Conservation (phyloP, 106 monocot species). For the Apostasia ramifera region DNA sequence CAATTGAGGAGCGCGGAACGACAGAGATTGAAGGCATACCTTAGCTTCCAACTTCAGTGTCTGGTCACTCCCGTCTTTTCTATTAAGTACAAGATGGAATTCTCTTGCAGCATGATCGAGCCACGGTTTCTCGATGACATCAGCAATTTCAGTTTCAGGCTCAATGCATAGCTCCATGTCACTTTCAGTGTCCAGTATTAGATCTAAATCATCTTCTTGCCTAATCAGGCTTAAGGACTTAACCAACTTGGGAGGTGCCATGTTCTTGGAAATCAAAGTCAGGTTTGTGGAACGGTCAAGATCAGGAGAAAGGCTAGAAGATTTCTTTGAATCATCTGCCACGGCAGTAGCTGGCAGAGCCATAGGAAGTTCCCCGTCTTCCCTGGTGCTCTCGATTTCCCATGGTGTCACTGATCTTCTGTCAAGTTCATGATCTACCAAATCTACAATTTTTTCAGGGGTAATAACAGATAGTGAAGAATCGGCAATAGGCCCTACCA, state of each 20-base stretch:
- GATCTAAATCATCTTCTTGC: constrained; percentile 60
- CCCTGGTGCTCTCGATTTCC: constrained; percentile 64
- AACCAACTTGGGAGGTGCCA: constrained; percentile 42
- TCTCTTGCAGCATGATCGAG: constrained; percentile 51
- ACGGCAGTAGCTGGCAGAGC: constrained; percentile 6
- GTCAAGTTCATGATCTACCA: constrained; percentile 26
- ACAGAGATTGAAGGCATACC: constrained; percentile 27
- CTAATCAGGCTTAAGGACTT: constrained; percentile 30
- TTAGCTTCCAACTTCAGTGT: constrained; percentile 64
- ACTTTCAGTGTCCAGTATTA: constrained; percentile 66
- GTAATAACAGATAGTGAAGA: constrained; percentile 16
- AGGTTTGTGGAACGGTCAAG: constrained; percentile 57
- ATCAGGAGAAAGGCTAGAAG: constrained; percentile 18
- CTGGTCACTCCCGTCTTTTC: constrained; percentile 19
- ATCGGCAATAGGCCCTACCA: constrained; percentile 11
- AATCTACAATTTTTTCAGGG: constrained; percentile 18
- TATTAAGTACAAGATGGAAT: constrained; percentile 44
- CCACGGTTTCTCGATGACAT: constrained; percentile 37
- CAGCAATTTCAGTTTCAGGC: constrained; percentile 19
- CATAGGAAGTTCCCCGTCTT: constrained; percentile 90
- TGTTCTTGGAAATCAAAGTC: constrained; percentile 68
- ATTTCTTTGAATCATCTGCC: constrained; percentile 18
- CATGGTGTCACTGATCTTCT: constrained; percentile 46
- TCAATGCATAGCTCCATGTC: constrained; percentile 36
- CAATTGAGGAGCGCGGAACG: too few relatives aligned